phyloP scores from a whole-genome alignment of 352 stramenopile genomes.

The Phytophthora sojae region DNA sequence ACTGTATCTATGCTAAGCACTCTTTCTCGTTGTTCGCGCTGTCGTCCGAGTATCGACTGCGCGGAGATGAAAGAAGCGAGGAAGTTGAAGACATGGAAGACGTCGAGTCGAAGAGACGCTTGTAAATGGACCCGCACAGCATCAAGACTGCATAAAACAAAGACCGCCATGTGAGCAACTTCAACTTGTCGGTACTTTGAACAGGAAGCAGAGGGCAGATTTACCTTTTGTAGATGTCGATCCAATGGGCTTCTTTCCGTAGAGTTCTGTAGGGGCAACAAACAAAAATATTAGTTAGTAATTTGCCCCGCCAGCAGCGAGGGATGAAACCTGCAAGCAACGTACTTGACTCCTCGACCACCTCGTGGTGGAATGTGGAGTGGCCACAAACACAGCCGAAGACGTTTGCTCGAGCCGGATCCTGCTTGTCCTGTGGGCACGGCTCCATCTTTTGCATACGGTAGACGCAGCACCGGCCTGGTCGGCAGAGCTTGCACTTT shows the following conservation, averaged over 20 bases:
- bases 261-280: constrained; percentile 52
- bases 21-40: constrained; percentile 58
- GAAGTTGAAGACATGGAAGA: constrained; percentile 48
- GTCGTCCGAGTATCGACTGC: constrained; percentile 59
- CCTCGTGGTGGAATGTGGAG: constrained; percentile 77
- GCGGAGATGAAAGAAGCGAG: constrained; percentile 53
- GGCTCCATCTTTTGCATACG: constrained; percentile 50
- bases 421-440: constrained; percentile 39
- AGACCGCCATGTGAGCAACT: constrained; percentile 10
- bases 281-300: constrained; percentile 33
- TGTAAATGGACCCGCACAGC: constrained; percentile 78
- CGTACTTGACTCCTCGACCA: constrained; percentile 80
- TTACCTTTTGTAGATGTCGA: constrained; percentile 72
- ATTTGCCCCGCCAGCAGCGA: neutral
- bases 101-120: constrained; percentile 68
- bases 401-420: constrained; percentile 34
- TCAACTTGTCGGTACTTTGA: neutral
- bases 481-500: constrained; percentile 78
- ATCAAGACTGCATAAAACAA: constrained; percentile 55
- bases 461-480: constrained; percentile 77
- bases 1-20: constrained; percentile 49
- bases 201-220: neutral
- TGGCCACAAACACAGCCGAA: constrained; percentile 75
- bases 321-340: constrained; percentile 1
- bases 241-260: constrained; percentile 66